These are phyloP conservation scores for Trichoderma endophyticum DNA, from an alignment of 2,329 filamentous ascomycete genomes.

Conservation along the genomic window DNA sequence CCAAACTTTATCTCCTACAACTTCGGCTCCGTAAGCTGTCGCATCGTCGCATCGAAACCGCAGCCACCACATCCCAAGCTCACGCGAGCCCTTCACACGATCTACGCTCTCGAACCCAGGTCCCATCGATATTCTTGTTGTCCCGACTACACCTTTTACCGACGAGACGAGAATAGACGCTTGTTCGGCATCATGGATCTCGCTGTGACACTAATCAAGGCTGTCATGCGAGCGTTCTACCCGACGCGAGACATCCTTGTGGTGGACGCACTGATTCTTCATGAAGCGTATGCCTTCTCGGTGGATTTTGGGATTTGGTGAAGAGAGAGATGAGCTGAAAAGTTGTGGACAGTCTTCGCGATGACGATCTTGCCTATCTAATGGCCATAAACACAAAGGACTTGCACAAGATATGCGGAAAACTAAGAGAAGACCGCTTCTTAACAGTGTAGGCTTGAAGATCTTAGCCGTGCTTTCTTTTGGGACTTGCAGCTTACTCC, in stretches of 20 bases:
- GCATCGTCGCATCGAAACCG: background rate
- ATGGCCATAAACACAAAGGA: slow-evolving; percentile 90
- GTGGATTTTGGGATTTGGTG: background rate
- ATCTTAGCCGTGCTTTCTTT: background rate
- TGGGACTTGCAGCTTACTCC: slow-evolving; percentile 42
- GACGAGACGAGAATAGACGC: background rate
- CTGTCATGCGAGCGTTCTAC: slow-evolving; percentile 82
- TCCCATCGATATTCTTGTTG: background rate
- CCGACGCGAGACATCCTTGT: slow-evolving; percentile 80
- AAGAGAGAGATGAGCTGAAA: slow-evolving; percentile 54
- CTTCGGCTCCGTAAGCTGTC: background rate
- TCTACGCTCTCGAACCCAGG: background rate
- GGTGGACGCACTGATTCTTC: slow-evolving; percentile 80
- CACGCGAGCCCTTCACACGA: background rate
- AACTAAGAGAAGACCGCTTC: slow-evolving; percentile 81
- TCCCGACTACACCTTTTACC: background rate
- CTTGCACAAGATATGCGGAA: slow-evolving; percentile 82
- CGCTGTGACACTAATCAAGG: slow-evolving; percentile 77
- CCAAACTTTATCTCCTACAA: background rate
- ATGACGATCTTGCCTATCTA: slow-evolving; percentile 82
- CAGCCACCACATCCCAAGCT: background rate
- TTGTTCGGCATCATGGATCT: slow-evolving; percentile 44
- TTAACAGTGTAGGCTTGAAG: slow-evolving; percentile 64
- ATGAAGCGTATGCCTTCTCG: slow-evolving; percentile 62
- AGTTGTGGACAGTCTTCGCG: slow-evolving; percentile 69